Conservation (phyloP, 2,329 filamentous ascomycete species). For the Colletotrichum sp. region DNA sequence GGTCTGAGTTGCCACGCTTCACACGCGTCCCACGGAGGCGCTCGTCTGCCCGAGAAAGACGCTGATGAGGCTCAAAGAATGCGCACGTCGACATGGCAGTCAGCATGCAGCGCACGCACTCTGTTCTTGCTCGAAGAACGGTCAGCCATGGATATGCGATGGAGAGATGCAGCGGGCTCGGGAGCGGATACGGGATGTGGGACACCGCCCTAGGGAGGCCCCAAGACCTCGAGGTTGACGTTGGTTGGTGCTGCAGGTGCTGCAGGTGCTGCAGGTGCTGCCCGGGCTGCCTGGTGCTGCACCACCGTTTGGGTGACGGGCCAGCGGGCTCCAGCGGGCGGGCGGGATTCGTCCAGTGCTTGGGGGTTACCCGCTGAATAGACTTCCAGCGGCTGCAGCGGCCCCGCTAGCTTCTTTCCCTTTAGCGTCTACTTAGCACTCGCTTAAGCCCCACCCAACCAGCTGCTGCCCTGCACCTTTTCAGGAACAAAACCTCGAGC, state of each 20-base stretch:
- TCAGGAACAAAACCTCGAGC: not conserved
- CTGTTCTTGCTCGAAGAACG: not conserved
- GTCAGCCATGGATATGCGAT: not conserved
- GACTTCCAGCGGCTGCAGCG: not conserved
- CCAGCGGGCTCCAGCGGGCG: not conserved
- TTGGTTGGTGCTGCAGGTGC: not conserved
- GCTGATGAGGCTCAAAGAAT: not conserved
- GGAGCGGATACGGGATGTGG: not conserved
- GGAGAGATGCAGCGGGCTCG: not conserved
- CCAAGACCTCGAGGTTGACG: not conserved
- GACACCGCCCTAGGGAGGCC: not conserved
- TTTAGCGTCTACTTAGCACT: not conserved
- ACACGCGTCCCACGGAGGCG: not conserved
- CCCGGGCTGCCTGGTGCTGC: not conserved
- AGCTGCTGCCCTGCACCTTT: not conserved
- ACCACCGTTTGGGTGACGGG: not conserved
- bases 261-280: not conserved
- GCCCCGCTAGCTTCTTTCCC: not conserved
- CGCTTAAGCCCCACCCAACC: not conserved
- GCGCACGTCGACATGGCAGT: not conserved
- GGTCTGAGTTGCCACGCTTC: not conserved
- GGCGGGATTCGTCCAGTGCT: not conserved
- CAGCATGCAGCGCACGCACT: not conserved
- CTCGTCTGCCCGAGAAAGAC: not conserved
- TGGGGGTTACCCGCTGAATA: not conserved